Percentiles rank a stretch among this genome's conserved stretches.
Evolutionary conservation across 2,329 filamentous ascomycete genomes (phyloP).

Genomic region (Juglanconis sp.): DNA sequence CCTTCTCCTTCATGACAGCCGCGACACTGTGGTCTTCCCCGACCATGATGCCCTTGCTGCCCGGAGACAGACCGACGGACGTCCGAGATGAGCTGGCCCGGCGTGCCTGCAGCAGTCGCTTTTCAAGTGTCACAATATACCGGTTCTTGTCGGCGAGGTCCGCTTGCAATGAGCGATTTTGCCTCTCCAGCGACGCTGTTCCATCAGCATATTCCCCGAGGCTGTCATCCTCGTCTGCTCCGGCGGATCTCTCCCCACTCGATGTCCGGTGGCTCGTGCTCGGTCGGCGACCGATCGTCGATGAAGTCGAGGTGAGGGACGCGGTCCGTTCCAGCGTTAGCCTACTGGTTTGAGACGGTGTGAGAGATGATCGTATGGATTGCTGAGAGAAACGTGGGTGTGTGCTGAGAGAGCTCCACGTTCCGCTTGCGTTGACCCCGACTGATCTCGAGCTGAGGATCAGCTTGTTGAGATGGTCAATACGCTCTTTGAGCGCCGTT

Average conservation of each 20-base stretch:
- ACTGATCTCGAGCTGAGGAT: constrained; percentile 95
- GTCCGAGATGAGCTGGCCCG: constrained; percentile 86
- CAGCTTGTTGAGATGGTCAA: constrained; percentile 91
- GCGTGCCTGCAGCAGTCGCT: constrained; percentile 83
- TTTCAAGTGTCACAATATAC: constrained; percentile 92
- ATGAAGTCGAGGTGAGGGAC: constrained; percentile 64
- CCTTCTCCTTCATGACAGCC: constrained; percentile 77
- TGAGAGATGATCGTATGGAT: constrained; percentile 59
- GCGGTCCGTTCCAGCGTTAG: constrained; percentile 60
- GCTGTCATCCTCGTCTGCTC: constrained; percentile 63
- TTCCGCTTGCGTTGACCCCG: constrained; percentile 79
- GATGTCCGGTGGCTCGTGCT: constrained; percentile 41
- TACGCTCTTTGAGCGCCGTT: constrained; percentile 93
- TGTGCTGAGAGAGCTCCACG: constrained; percentile 64
- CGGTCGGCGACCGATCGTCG: constrained; percentile 55
- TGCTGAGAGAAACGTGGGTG: constrained; percentile 62
- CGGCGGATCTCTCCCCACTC: constrained; percentile 36
- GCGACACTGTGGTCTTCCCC: constrained; percentile 76
- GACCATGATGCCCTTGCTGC: constrained; percentile 63
- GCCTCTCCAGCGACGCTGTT: constrained; percentile 74
- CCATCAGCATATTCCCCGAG: constrained; percentile 84
- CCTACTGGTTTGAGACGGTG: constrained; percentile 54
- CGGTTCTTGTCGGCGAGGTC: constrained; percentile 95
- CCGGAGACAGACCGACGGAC: constrained; percentile 66
- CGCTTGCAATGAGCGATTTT: constrained; percentile 88